Percentiles rank a stretch among this genome's conserved stretches.
phyloP scores from a whole-genome alignment of 495 filamentous ascomycete species.

The Penicillium waksmanii region DNA sequence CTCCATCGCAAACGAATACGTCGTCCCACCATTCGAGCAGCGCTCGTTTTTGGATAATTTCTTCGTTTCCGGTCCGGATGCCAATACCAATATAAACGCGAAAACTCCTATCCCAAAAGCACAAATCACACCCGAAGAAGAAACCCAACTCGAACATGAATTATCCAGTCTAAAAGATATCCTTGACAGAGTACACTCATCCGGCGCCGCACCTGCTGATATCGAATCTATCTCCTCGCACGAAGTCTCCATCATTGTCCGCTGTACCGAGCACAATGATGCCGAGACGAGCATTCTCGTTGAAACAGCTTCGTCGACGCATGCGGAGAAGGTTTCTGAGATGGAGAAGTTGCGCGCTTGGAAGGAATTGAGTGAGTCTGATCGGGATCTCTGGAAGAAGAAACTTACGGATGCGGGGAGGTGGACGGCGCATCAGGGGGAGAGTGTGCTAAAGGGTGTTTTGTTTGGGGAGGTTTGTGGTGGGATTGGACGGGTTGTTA shows the following conservation, averaged over 20 bases:
- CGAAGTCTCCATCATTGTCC: conserved; percentile 30
- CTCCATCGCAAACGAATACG: conserved; percentile 27
- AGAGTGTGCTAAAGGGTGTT: conserved; percentile 72
- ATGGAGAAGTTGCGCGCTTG: conserved; percentile 57
- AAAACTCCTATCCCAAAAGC: conserved; percentile 1
- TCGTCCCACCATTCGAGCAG: conserved; percentile 17
- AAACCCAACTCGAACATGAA: conserved; percentile 13
- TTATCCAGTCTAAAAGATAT: conserved; percentile 23
- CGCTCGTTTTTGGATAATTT: conserved; percentile 27
- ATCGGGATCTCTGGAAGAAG: conserved; percentile 70
- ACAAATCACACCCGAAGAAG: not conserved
- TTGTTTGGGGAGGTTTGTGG: conserved; percentile 72
- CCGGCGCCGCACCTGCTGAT: conserved; percentile 30
- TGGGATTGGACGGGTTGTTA: conserved; percentile 54
- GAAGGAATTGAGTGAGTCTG: conserved; percentile 62
- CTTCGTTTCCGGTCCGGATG: not conserved
- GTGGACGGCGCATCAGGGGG: conserved; percentile 73
- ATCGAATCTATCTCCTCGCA: conserved; percentile 22
- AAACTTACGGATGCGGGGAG: conserved; percentile 69
- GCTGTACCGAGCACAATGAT: conserved; percentile 19
- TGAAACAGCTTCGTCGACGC: conserved; percentile 23
- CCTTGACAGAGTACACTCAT: conserved; percentile 31
- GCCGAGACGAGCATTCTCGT: conserved; percentile 29
- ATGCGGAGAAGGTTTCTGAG: conserved; percentile 11
- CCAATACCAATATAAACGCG: not conserved